Evolutionary conservation across 352 stramenopile species (phyloP).

Genomic region (Blastocystis sp.): DNA sequence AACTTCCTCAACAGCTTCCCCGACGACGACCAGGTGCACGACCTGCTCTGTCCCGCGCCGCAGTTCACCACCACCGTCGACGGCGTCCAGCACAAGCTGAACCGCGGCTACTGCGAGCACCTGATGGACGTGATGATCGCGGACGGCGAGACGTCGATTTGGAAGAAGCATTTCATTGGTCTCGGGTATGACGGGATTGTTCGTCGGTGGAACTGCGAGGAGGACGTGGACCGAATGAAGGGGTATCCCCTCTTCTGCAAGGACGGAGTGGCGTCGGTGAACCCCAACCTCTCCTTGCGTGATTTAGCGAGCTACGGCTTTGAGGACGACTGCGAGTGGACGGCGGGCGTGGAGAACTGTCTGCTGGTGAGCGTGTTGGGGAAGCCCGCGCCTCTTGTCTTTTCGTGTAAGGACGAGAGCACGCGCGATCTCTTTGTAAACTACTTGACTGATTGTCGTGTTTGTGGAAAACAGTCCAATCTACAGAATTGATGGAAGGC

Average conservation of each 20-base stretch:
- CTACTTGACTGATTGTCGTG: neutral
- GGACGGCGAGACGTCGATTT: neutral
- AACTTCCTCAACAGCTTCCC: constrained; percentile 45
- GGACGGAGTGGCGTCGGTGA: neutral
- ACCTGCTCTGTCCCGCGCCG: constrained; percentile 18
- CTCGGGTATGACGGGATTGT: constrained; percentile 32
- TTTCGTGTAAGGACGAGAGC: neutral
- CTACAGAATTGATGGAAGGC: neutral
- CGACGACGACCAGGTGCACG: constrained; percentile 33
- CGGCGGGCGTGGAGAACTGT: neutral
- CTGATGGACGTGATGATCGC: constrained; percentile 15
- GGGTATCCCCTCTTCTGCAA: neutral
- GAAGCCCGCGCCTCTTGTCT: neutral
- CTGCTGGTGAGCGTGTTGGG: neutral
- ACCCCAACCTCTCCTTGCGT: neutral
- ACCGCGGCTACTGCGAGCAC: constrained; percentile 1
- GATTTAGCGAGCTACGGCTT: constrained; percentile 5
- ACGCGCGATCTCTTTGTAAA: constrained; percentile 1
- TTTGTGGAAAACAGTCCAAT: neutral
- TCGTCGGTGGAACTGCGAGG: neutral
- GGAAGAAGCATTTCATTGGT: constrained; percentile 5
- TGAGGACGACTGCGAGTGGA: neutral
- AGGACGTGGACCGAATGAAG: constrained; percentile 20
- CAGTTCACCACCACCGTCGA: neutral
- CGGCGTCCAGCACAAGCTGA: constrained; percentile 11